A percentile compares a stretch with the other conserved stretches of the same genome.
These are phyloP conservation scores for Microdochium trichocladiopsis DNA, from an alignment of 2,329 filamentous ascomycete genomes.

Conservation along the genomic window DNA sequence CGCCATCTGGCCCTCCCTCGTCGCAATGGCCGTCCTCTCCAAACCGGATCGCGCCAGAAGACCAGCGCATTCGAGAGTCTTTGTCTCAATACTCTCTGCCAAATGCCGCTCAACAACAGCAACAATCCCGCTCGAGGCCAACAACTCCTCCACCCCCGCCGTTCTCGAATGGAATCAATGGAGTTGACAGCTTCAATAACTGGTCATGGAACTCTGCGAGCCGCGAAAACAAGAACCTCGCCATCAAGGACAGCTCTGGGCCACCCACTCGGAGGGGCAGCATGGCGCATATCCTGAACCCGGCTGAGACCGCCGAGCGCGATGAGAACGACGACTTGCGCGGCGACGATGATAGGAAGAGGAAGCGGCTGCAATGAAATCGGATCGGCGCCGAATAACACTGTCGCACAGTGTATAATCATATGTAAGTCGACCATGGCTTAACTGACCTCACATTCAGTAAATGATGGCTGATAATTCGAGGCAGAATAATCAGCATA, in stretches of 20 bases:
- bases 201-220: conserved; percentile 50
- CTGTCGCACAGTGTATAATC: conserved; percentile 7
- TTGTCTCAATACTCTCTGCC: conserved; percentile 48
- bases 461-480: too few species aligned
- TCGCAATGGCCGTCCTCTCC: conserved; percentile 49
- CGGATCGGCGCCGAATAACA: conserved; percentile 1
- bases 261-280: conserved; percentile 51
- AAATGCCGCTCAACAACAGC: conserved; percentile 14
- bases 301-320: conserved; percentile 47
- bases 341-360: conserved; percentile 53
- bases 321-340: conserved; percentile 48
- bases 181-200: conserved; percentile 36
- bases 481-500: too few species aligned
- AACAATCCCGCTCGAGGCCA: conserved; percentile 44
- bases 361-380: conserved; percentile 48
- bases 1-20: conserved; percentile 46
- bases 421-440: neutral
- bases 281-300: conserved; percentile 59
- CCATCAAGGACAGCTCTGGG: conserved; percentile 46
- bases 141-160: conserved; percentile 45
- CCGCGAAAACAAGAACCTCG: conserved; percentile 42
- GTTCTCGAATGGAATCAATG: conserved; percentile 40
- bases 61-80: conserved; percentile 50
- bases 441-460: neutral
- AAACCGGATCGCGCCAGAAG: conserved; percentile 39